phyloP scores from a whole-genome alignment of 768 basidiomycete species.

The Boletus speciosus region DNA sequence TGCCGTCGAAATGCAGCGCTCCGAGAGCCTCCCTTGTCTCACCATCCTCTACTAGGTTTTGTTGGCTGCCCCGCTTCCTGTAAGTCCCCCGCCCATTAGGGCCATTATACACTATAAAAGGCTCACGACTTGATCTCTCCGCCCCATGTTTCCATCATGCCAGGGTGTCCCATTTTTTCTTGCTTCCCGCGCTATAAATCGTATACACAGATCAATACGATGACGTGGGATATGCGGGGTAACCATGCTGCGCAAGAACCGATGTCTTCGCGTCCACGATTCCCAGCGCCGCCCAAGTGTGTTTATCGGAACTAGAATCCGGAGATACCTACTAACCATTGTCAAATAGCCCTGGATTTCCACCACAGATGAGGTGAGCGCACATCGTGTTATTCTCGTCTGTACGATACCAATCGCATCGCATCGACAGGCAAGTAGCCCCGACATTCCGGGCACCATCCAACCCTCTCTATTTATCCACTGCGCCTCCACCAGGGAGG shows the following conservation, averaged over 20 bases:
- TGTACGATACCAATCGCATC: neutral
- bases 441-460: constrained; percentile 17
- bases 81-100: constrained; percentile 8
- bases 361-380: constrained; percentile 15
- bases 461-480: constrained; percentile 17
- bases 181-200: constrained; percentile 33
- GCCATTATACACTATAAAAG: constrained; percentile 25
- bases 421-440: constrained; percentile 13
- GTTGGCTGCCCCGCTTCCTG: constrained; percentile 20
- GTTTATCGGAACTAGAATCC: constrained; percentile 1
- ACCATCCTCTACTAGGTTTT: constrained; percentile 24
- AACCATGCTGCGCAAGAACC: constrained; percentile 12
- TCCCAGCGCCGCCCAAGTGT: constrained; percentile 16
- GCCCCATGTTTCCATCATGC: constrained; percentile 20
- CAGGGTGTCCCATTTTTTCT: constrained; percentile 30
- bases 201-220: constrained; percentile 31
- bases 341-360: constrained; percentile 8
- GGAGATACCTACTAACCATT: neutral
- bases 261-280: constrained; percentile 11
- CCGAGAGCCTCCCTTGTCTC: constrained; percentile 13
- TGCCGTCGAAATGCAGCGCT: constrained; percentile 21
- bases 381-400: neutral
- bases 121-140: neutral
- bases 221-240: constrained; percentile 29
- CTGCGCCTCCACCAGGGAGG: constrained; percentile 14